phyloP scores from a whole-genome alignment of 2,329 filamentous ascomycete genomes.

The Drechslerella stenobrocha region DNA sequence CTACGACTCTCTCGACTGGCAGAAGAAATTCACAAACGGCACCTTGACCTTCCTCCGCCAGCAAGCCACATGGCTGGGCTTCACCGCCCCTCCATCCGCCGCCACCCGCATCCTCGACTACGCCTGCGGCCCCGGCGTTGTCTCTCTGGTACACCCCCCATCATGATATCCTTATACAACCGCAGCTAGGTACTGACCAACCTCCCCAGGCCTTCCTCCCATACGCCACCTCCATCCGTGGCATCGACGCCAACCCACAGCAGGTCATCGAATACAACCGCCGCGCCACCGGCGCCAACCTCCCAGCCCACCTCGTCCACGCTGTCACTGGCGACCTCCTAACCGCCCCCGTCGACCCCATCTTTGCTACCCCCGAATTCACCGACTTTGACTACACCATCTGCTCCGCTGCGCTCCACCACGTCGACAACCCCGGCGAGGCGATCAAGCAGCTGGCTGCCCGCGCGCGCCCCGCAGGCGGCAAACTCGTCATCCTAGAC shows the following conservation, averaged over 20 bases:
- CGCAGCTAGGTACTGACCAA: not conserved
- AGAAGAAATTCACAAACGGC: conserved; percentile 25
- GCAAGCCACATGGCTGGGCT: conserved; percentile 21
- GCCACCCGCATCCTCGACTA: conserved; percentile 35
- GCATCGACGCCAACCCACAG: conserved; percentile 37
- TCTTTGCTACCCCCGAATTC: conserved; percentile 18
- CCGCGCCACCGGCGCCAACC: conserved; percentile 8
- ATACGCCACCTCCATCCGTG: conserved; percentile 25
- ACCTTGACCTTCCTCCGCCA: conserved; percentile 25
- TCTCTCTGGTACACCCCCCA: conserved; percentile 24
- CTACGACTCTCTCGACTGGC: conserved; percentile 47
- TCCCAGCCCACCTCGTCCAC: conserved; percentile 18
- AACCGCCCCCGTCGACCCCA: not conserved
- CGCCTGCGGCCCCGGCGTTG: conserved; percentile 36
- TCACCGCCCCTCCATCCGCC: conserved; percentile 24
- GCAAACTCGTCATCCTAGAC: conserved; percentile 32
- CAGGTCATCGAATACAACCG: conserved; percentile 45
- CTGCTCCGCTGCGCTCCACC: conserved; percentile 33
- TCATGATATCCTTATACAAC: not conserved
- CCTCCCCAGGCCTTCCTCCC: conserved; percentile 19
- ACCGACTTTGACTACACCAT: conserved; percentile 32
- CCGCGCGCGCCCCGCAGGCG: conserved; percentile 1
- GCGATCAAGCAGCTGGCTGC: conserved; percentile 21
- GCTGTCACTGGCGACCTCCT: conserved; percentile 21
- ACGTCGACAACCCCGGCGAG: conserved; percentile 24